Conservation (phyloP, 169 alveolate genomes). For the Eimeria maxima region DNA sequence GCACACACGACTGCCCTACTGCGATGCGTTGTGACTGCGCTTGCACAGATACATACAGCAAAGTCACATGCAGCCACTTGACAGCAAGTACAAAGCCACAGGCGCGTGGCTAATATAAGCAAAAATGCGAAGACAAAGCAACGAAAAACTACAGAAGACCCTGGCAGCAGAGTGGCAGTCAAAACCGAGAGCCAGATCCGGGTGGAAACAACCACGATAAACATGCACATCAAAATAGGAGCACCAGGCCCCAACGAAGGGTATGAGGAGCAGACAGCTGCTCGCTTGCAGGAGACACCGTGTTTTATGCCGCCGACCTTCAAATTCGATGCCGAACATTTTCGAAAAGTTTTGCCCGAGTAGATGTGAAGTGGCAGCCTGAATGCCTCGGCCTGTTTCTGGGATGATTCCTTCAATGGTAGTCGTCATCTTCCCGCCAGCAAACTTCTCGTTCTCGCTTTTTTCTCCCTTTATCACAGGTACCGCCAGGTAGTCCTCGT, state of each 20-base stretch:
- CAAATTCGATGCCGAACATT: slow-evolving; percentile 98
- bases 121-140: no score
- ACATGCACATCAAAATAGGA: no score
- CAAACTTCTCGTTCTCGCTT: slow-evolving; percentile 98
- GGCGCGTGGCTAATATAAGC: no score
- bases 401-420: slow-evolving; percentile 98
- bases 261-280: not conserved
- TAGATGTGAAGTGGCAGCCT: slow-evolving; percentile 99
- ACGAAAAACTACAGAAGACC: no score
- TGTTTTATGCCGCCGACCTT: slow-evolving; percentile 70
- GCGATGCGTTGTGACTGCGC: no score
- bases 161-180: no score
- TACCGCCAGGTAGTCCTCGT: slow-evolving; percentile 98
- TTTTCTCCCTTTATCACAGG: slow-evolving; percentile 99
- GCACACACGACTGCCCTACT: no score
- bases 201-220: no score
- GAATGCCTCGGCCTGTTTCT: slow-evolving; percentile 99
- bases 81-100: not conserved
- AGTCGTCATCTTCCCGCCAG: slow-evolving; percentile 99
- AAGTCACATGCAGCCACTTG: not conserved
- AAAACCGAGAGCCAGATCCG: no score
- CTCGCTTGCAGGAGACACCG: not conserved
- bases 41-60: not conserved
- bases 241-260: no score
- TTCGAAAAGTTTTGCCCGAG: slow-evolving; percentile 99